Percentiles rank a stretch among this genome's conserved stretches.
Evolutionary conservation across 306 rosid genomes (phyloP).

Genomic region (Corylus heterophylla): DNA sequence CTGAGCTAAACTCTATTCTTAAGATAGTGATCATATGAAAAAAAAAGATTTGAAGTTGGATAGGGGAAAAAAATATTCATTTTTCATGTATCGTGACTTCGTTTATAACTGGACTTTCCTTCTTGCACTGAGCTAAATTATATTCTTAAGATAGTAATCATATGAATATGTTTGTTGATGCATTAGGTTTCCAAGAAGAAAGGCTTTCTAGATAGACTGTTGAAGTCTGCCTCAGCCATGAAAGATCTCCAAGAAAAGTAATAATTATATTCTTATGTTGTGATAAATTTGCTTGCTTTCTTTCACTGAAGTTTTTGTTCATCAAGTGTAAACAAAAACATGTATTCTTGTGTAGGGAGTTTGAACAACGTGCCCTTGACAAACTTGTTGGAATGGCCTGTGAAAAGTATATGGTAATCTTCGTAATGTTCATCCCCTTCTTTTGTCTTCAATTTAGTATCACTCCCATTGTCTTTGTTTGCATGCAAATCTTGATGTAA

Average conservation of each 20-base stretch:
- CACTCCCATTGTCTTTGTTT: background rate
- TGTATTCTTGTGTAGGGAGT: slow-evolving; percentile 61
- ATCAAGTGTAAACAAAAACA: slow-evolving; percentile 22
- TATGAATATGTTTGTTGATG: slow-evolving; percentile 32
- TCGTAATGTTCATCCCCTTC: slow-evolving; percentile 18
- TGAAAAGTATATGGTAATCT: slow-evolving; percentile 82
- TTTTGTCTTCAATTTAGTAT: slow-evolving; percentile 22
- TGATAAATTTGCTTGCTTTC: slow-evolving; percentile 23
- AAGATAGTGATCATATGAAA: slow-evolving; percentile 20
- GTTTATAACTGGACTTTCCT: slow-evolving; percentile 1
- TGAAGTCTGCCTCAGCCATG: slow-evolving; percentile 53
- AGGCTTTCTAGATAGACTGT: slow-evolving; percentile 54
- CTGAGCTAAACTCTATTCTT: slow-evolving; percentile 14
- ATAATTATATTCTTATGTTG: slow-evolving; percentile 25
- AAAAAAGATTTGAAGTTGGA: background rate
- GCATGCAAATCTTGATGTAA: background rate
- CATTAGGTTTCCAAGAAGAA: slow-evolving; percentile 70
- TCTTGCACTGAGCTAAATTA: slow-evolving; percentile 8
- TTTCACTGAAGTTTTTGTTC: slow-evolving; percentile 26
- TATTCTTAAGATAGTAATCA: slow-evolving; percentile 25
- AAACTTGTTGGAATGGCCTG: slow-evolving; percentile 78
- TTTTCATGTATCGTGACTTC: background rate
- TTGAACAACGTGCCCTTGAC: slow-evolving; percentile 78
- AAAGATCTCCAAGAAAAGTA: slow-evolving; percentile 82
- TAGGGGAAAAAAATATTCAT: background rate